phyloP scores from a whole-genome alignment of 371 early-diverging fungal genomes.

The Chytridium lagenaria region DNA sequence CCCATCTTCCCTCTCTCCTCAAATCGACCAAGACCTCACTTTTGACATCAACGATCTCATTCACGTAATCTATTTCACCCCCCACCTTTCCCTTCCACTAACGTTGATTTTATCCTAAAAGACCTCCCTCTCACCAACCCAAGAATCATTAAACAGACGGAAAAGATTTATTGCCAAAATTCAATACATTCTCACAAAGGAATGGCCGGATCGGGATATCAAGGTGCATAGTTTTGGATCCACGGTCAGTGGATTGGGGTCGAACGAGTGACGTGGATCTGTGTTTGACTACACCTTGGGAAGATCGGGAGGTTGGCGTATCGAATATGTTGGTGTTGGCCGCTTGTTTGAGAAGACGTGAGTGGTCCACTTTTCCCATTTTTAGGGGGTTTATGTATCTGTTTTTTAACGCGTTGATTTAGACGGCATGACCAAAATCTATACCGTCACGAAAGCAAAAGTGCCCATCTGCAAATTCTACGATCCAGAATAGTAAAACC shows the following conservation, averaged over 20 bases:
- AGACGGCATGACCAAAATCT: slow-evolving; percentile 53
- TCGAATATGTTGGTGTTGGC: slow-evolving; percentile 50
- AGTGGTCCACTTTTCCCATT: no score
- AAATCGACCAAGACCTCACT: no score
- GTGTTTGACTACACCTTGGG: slow-evolving; percentile 51
- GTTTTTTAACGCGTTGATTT: background rate
- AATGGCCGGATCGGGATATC: slow-evolving; percentile 49
- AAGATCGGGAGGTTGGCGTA: slow-evolving; percentile 44
- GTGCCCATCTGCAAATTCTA: slow-evolving; percentile 74
- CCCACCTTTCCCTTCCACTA: no score
- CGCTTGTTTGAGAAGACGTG: slow-evolving; percentile 40
- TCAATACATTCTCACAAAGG: slow-evolving; percentile 40
- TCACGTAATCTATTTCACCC: no score
- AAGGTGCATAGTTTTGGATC: slow-evolving; percentile 53
- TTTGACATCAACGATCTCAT: no score
- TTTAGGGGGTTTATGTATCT: no score
- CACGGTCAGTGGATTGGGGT: slow-evolving; percentile 48
- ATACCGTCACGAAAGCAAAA: slow-evolving; percentile 53
- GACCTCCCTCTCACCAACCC: slow-evolving; percentile 27
- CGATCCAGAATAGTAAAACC: slow-evolving; percentile 60
- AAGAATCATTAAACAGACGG: slow-evolving; percentile 29
- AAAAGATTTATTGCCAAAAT: slow-evolving; percentile 44
- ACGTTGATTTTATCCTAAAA: no score
- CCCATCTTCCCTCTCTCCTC: no score
- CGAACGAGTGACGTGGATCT: slow-evolving; percentile 50